These are phyloP conservation scores for Pyropia haitanensis DNA, from an alignment of 23 red algal species.

Conservation along the genomic window DNA sequence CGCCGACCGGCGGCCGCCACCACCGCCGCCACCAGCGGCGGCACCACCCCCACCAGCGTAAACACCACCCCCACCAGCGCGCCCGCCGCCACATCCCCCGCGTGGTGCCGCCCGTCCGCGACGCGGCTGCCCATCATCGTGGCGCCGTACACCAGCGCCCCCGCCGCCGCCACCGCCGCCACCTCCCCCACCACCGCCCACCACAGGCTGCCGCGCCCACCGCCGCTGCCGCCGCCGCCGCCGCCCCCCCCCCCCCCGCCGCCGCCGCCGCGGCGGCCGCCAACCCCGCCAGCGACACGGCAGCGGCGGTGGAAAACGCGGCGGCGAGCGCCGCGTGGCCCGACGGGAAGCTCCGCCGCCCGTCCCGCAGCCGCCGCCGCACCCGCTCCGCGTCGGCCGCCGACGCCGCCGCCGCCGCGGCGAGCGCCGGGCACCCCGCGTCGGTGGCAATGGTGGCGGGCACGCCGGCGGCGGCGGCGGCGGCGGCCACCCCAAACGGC, in stretches of 20 bases:
- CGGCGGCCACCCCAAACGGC: neutral
- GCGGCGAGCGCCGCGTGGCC: constrained; percentile 41
- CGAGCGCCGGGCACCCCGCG: constrained; percentile 9
- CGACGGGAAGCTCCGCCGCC: constrained; percentile 40
- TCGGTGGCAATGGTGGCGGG: constrained; percentile 4
- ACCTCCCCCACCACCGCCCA: neutral
- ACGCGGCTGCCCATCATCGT: constrained; percentile 40
- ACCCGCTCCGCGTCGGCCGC: neutral
- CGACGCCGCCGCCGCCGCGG: too few species aligned
- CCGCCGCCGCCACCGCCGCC: constrained; percentile 7
- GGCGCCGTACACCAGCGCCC: constrained; percentile 4
- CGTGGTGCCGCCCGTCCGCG: constrained; percentile 52
- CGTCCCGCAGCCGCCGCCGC: constrained; percentile 18
- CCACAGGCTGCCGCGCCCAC: neutral
- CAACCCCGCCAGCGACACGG: constrained; percentile 11
- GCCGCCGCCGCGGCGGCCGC: neutral
- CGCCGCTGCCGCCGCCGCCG: constrained; percentile 1
- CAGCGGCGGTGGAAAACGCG: constrained; percentile 9
- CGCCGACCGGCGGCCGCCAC: too few species aligned
- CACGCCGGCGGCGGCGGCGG: too few species aligned
- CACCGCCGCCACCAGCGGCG: too few species aligned
- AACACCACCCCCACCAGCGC: constrained; percentile 33
- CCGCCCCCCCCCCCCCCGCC: neutral
- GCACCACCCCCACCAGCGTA: neutral
- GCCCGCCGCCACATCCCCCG: constrained; percentile 63